Base-by-base conservation (phyloP, 164 flowering plant genomes). In the Dillenia turbinata region DNA sequence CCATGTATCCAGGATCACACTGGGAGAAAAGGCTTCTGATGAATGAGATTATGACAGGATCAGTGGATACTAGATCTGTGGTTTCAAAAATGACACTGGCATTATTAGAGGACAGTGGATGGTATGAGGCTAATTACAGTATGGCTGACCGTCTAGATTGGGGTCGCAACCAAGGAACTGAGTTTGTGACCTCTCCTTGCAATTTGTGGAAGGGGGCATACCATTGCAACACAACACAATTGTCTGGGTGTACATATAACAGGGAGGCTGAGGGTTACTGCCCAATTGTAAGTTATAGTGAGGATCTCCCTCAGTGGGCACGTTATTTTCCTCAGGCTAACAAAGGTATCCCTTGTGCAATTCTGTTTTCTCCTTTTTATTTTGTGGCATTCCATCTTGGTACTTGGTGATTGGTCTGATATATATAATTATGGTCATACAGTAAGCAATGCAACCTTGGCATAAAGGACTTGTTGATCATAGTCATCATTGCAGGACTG, bases 1-100 rank as follows among this genome's bases (percentile, higher is more conserved):
- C 52, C 61, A 55, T 51, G 10, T 46, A 54, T 77, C 67, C 85
- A 94, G 99, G 99, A 40, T 95, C 99, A 22, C 99, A 95, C 54
- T 95, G 99, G 99, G 99, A 95, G 72, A 92, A 95, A 69, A 84
- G 99, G 71, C 97, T 95, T 61, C 72, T 95, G 63, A 95, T 95
- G 99, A 95, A 95, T 70, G 99, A 95, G 79, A 91, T 95, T 52
- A 95, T 95, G 99, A 95, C 99, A 10, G 97, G 99, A 17, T 95
- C 99, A 45, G 99, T 95, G 53, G 99, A 95, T 77, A 91, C 99
- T 52, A 79, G 97, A 83, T 95, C 99, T 15, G 96, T 95, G 10
- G 97, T 95, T 74, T 95, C 97, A 46, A 88, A 83, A 74, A 95
- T 95, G 97, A 95, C 99, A 8, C 75, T 95, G 63, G 99, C 99